Evolutionary conservation across 2,329 filamentous ascomycete genomes (phyloP), one percentile per base, ranked within the genome.

Genomic region (Clarireedia paspali): DNA sequence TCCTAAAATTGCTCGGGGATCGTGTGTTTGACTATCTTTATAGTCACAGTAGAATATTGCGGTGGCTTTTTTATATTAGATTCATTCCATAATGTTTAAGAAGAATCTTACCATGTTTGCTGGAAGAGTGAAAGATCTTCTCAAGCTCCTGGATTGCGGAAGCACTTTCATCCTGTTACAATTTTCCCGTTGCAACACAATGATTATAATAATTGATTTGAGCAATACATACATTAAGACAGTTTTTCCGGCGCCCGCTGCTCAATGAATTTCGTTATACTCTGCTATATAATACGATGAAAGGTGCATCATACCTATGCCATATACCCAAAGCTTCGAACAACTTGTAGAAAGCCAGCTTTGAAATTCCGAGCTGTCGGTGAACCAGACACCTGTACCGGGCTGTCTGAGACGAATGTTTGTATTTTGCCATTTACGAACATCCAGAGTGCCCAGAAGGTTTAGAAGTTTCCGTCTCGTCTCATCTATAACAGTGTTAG

Each of bases 201-300:
- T n/a, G 7, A 5, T 15, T 14, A 4, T 5, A 34, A 9, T 30
- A 9, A 5, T 9, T 9, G 39, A 6, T 7, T 20, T 4, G 17
- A 20, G 15, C 15, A 17, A 20, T 20, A 23, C 40, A 30, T 57
- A 56, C 50, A 57, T 51, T 27, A 64, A 46, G 24, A 63, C 39
- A 2, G 59, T 64, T 47, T 63, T 64, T 10, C 63, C 59, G 3
- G 63, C 59, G 6, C 60, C 58, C 26, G 62, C 58, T 62, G 38
- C 6, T 36, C 5, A 50, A 15, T 34, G 3, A 15, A 9, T n/a
- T 15, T 10, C 38, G 7, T 27, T 20, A 17, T 14, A 23, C 36
- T 6, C 39, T 17, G 5, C 7, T 20, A 10, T n/a, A n/a, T n/a
- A 10, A 14, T 20, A 17, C 15, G 17, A n/a, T 14, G 9, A 7